phyloP scores from a whole-genome alignment of 257 asterid species.

The Plectranthus barbatus region DNA sequence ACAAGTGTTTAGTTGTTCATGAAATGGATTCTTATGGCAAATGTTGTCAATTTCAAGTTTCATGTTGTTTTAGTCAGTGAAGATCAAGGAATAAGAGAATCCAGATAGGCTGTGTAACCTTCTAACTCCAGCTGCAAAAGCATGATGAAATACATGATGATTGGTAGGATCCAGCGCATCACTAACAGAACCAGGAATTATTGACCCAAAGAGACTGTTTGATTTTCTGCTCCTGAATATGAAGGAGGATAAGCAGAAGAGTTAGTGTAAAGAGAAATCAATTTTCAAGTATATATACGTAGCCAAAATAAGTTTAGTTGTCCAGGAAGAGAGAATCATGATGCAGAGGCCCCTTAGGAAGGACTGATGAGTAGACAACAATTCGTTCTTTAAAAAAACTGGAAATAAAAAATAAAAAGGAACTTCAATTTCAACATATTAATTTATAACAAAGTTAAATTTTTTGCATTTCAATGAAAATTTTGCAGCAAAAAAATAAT shows the following conservation, averaged over 20 bases:
- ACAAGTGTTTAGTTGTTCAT: too few species aligned
- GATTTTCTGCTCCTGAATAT: constrained; percentile 51
- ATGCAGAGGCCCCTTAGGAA: not conserved
- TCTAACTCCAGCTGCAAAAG: constrained; percentile 69
- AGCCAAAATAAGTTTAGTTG: not conserved
- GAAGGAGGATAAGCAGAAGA: constrained; percentile 7
- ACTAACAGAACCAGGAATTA: constrained; percentile 67
- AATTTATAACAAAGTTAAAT: not conserved
- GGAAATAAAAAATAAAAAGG: not conserved
- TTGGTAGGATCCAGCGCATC: constrained; percentile 76
- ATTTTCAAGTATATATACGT: not conserved
- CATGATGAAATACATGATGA: constrained; percentile 75
- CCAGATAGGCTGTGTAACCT: constrained; percentile 35
- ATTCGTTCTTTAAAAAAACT: not conserved
- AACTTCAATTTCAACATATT: not conserved
- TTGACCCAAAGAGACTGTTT: constrained; percentile 59
- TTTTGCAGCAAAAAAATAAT: not conserved
- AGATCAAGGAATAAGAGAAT: not conserved
- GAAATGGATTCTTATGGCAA: not conserved
- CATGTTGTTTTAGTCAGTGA: not conserved
- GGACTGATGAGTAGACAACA: not conserved
- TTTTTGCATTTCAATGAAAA: not conserved
- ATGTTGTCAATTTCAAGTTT: not conserved
- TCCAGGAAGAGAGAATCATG: not conserved
- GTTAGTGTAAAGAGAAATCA: not conserved